Evolutionary conservation across 306 rosid genomes (phyloP).

Genomic region (Quercus berberidifolia): DNA sequence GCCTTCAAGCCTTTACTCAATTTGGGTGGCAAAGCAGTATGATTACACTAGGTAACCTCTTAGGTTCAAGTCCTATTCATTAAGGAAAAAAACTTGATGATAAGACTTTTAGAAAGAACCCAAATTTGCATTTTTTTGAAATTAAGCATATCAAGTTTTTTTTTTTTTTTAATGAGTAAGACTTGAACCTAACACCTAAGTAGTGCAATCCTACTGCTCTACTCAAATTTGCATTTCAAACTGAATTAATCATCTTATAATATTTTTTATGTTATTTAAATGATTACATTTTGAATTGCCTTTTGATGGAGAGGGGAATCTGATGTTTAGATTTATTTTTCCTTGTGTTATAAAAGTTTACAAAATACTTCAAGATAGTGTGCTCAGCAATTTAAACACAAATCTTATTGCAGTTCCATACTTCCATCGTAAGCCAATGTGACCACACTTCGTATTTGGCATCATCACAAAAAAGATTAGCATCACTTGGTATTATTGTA

Average conservation of each 20-base stretch:
- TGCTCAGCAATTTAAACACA: not conserved
- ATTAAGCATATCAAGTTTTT: too few relatives aligned
- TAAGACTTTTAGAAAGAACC: not conserved
- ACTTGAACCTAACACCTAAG: too few relatives aligned
- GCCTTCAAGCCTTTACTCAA: too few relatives aligned
- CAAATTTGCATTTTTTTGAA: too few relatives aligned
- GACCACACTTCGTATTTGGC: not conserved
- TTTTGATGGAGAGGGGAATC: not conserved
- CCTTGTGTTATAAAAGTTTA: too few relatives aligned
- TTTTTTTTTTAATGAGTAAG: too few relatives aligned
- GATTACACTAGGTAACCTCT: too few relatives aligned
- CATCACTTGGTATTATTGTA: not conserved
- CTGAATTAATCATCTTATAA: not conserved
- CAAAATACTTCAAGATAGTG: not conserved
- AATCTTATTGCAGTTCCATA: not conserved
- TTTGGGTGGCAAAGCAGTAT: too few relatives aligned
- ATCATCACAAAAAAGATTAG: not conserved
- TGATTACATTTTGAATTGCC: not conserved
- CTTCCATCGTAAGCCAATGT: not conserved
- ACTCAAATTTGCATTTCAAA: not conserved
- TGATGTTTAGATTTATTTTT: not conserved
- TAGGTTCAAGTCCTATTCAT: not conserved
- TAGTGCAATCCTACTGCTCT: too few relatives aligned
- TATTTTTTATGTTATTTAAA: not conserved
- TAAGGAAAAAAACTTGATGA: not conserved